Conservation (phyloP, 495 filamentous ascomycete genomes). For the Podospora didyma region DNA sequence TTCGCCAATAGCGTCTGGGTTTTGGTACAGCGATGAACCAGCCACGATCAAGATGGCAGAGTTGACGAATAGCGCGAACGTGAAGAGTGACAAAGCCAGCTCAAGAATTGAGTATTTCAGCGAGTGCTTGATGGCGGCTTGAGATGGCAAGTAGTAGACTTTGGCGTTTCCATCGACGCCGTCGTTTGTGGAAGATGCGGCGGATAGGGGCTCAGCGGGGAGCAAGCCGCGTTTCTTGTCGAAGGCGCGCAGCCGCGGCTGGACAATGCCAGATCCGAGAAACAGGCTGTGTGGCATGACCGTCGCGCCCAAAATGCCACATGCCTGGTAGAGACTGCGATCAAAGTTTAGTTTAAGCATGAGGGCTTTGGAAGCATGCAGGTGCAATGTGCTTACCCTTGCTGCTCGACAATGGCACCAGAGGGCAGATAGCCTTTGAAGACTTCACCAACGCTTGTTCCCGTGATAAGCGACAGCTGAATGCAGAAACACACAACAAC, state of each 20-base stretch:
- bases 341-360: not conserved
- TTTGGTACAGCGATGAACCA: conserved; percentile 69
- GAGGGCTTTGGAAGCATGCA: too few species aligned
- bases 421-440: conserved; percentile 84
- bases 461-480: conserved; percentile 72
- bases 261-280: conserved; percentile 84
- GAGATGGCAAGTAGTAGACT: conserved; percentile 68
- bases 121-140: conserved; percentile 72
- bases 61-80: conserved; percentile 93
- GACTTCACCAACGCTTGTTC: conserved; percentile 67
- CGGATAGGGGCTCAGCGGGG: conserved; percentile 26
- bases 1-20: conserved; percentile 44
- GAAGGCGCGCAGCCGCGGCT: conserved; percentile 75
- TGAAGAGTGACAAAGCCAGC: conserved; percentile 73
- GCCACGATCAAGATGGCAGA: conserved; percentile 86
- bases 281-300: conserved; percentile 94
- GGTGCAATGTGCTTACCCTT: conserved; percentile 33
- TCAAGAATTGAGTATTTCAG: conserved; percentile 78
- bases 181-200: conserved; percentile 21
- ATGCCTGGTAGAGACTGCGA: conserved; percentile 69
- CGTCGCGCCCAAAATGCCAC: conserved; percentile 87
- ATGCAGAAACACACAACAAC: conserved; percentile 92
- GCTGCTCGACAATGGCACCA: conserved; percentile 59
- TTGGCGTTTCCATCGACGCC: conserved; percentile 33
- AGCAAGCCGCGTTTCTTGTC: conserved; percentile 61